A percentile compares a stretch with the other conserved stretches of the same genome.
These are phyloP conservation scores for Coprinellus micaceus DNA, from an alignment of 768 basidiomycete species.

Conservation along the genomic window DNA sequence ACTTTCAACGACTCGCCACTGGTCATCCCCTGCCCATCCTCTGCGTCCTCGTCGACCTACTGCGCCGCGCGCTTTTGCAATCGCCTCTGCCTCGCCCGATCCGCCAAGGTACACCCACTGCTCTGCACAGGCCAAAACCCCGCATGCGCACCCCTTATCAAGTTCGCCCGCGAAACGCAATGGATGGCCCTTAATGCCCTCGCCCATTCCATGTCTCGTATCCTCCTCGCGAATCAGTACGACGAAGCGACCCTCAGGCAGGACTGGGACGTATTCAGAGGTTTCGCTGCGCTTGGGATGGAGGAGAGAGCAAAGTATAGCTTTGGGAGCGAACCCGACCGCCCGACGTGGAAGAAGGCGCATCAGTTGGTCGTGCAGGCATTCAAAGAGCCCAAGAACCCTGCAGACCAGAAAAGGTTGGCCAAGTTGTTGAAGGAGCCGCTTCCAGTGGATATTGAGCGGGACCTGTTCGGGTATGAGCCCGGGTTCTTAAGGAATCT, in stretches of 20 bases:
- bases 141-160: conserved; percentile 54
- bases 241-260: conserved; percentile 40
- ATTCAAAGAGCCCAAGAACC: conserved; percentile 55
- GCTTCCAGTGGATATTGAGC: conserved; percentile 41
- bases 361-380: conserved; percentile 54
- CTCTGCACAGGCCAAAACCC: conserved; percentile 78
- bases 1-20: conserved; percentile 47
- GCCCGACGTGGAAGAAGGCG: conserved; percentile 64
- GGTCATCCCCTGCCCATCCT: conserved; percentile 50
- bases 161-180: conserved; percentile 52
- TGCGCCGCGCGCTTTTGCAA: conserved; percentile 78
- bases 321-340: conserved; percentile 56
- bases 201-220: conserved; percentile 57
- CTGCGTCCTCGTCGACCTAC: conserved; percentile 31
- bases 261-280: conserved; percentile 54
- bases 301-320: conserved; percentile 60
- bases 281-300: conserved; percentile 74
- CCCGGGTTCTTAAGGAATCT: conserved; percentile 63
- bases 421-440: conserved; percentile 52
- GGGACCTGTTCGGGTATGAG: conserved; percentile 70
- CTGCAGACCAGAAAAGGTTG: conserved; percentile 55
- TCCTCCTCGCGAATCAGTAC: conserved; percentile 53
- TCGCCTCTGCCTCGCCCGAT: conserved; percentile 67
- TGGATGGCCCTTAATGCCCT: conserved; percentile 81
- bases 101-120: conserved; percentile 61